Conservation (phyloP, 768 basidiomycete genomes). For the Infundibulicybe gibba region DNA sequence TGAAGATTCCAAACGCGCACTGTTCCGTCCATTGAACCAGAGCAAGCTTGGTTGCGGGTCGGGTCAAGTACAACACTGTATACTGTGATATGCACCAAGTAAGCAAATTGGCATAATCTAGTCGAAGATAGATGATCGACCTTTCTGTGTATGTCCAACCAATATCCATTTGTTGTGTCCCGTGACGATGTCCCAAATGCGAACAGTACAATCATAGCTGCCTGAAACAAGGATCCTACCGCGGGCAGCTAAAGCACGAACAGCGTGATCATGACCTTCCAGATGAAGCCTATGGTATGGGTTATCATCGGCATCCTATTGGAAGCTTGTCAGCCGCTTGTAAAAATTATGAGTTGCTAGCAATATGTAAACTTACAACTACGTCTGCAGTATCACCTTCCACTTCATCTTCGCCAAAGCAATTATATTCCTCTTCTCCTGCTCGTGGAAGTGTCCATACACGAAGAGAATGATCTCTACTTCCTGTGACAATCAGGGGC, state of each 20-base stretch:
- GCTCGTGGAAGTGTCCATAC: slow-evolving; percentile 56
- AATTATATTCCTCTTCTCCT: slow-evolving; percentile 73
- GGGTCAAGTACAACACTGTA: slow-evolving; percentile 94
- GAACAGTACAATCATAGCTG: slow-evolving; percentile 92
- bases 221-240: slow-evolving; percentile 91
- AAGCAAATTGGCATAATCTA: not conserved
- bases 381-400: slow-evolving; percentile 53
- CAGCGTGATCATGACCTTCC: slow-evolving; percentile 88
- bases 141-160: slow-evolving; percentile 90
- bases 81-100: slow-evolving; percentile 42
- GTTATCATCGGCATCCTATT: slow-evolving; percentile 65
- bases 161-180: slow-evolving; percentile 80
- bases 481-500: slow-evolving; percentile 72
- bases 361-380: slow-evolving; percentile 24
- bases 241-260: slow-evolving; percentile 87
- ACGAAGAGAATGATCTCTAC: slow-evolving; percentile 63
- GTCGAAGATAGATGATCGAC: slow-evolving; percentile 32
- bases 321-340: slow-evolving; percentile 29
- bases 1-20: slow-evolving; percentile 92
- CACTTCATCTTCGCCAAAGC: slow-evolving; percentile 56
- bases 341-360: not conserved
- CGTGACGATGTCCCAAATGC: slow-evolving; percentile 91
- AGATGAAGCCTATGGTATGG: slow-evolving; percentile 87
- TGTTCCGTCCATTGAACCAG: slow-evolving; percentile 97
- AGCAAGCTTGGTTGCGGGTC: slow-evolving; percentile 84